Evolutionary conservation across 768 basidiomycete genomes (phyloP), one percentile per base, ranked within the genome.

Genomic region (Coprinellus aureogranulatus): DNA sequence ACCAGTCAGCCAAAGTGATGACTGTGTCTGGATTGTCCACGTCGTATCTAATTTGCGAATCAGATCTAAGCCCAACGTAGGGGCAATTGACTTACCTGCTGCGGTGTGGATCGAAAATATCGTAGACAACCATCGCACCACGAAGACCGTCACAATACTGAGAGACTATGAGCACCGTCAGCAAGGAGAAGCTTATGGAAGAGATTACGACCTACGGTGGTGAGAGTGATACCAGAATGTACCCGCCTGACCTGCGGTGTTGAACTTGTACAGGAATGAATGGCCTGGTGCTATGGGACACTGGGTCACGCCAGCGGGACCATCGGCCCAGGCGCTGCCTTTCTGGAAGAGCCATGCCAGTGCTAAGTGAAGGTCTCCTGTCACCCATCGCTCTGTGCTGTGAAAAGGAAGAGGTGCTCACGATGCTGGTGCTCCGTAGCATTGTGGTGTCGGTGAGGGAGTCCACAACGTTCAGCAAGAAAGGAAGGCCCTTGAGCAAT

Each of bases 81-180:
- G 45, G 49, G 37, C 37, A 9, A 9, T 9, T n/a, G 58, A 51
- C 57, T 51, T 61, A 67, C n/a, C 64, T 39, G 8, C 4, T 8
- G n/a, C 26, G 54, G 53, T 66, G 63, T 18, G 70, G 70, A 51
- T 69, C 68, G 18, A 53, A 12, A 12, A 50, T 53, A 40, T 69
- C 68, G 34, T 69, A 68, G 20, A 79, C 65, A 25, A 80, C 65
- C 28, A 79, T n/a, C 10, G 71, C 68, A 1, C 79, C 79, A 44
- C 79, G 65, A 50, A 81, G 65, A 1, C 79, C 79, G 53, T 81
- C 80, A 41, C 79, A 81, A 53, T 80, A 80, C 60, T 81, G 79
- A 2, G 71, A 70, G 14, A 49, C 64, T 65, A 22, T 30, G 57
- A 11, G 12, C 27, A 12, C 16, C 5, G 14, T n/a, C 12, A 48